Conservation (phyloP, 2,329 filamentous ascomycete species). For the Fusarium marasasianum region DNA sequence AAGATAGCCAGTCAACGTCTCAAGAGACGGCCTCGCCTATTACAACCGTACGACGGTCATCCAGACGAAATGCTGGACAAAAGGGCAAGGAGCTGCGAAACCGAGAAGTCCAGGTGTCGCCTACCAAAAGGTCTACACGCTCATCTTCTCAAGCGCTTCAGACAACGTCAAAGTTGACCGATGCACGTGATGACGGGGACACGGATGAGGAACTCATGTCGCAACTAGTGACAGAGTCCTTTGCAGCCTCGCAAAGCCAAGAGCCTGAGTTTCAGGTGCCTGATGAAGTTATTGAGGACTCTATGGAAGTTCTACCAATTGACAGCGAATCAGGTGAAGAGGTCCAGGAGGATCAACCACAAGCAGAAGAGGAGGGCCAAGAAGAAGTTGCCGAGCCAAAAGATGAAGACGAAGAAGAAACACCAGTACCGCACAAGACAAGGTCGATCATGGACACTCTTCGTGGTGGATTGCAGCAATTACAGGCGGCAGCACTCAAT, state of each 20-base stretch:
- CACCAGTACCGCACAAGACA: conserved; percentile 18
- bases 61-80: conserved; percentile 35
- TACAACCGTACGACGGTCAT: conserved; percentile 37
- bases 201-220: conserved; percentile 55
- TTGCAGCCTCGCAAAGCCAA: conserved; percentile 50
- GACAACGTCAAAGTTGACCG: not conserved
- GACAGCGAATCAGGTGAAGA: not conserved
- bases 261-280: conserved; percentile 24
- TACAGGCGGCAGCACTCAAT: conserved; percentile 68
- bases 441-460: conserved; percentile 47
- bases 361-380: not conserved
- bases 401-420: conserved; percentile 2
- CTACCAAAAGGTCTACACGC: conserved; percentile 15
- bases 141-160: conserved; percentile 1
- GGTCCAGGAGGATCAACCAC: not conserved
- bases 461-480: conserved; percentile 59
- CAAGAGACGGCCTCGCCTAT: conserved; percentile 29
- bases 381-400: conserved; percentile 1
- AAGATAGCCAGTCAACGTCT: conserved; percentile 31
- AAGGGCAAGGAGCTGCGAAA: conserved; percentile 22
- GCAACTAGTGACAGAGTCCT: conserved; percentile 53
- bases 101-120: conserved; percentile 15
- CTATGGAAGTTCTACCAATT: conserved; percentile 31
- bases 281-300: conserved; percentile 26
- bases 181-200: conserved; percentile 43